Evolutionary conservation across 352 stramenopile genomes (phyloP), one percentile per base, ranked within the genome.

Genomic region (Phytopythium boreale): DNA sequence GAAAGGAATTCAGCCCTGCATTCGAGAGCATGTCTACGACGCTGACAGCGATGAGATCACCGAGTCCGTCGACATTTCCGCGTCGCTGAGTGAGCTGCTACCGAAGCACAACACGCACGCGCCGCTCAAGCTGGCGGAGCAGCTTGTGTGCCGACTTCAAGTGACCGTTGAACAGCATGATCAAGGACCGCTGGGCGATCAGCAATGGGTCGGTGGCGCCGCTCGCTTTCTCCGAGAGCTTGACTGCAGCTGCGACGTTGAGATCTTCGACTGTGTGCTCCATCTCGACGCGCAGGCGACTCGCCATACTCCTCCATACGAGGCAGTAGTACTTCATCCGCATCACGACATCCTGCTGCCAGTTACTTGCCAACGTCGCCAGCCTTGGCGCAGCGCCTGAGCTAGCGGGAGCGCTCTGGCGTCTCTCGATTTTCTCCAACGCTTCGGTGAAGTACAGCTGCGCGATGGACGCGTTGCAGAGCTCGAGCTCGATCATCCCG

Each of bases 121-220:
- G 20, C 0, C 47, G 73, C 24, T 71, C 71, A 4, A 85, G 66
- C 56, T 80, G 72, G 1, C 68, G 74, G 14, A 85, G 43, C 11
- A 82, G 63, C 51, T 87, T 87, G 62, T 81, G 69, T 2, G 80
- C 76, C 5, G 76, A 72, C 37, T 82, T 79, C 5, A 87, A 64
- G 26, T 86, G 76, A 0, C 80, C 76, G 46, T 88, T 83, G 11
- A 87, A 53, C 22, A 89, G 50, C 79, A 88, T 75, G 44, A 86
- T 80, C 20, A 86, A 27, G 0, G 76, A 75, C 22, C 76, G 58
- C 53, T 89, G 80, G 5, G 71, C 57, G 11, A 87, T 65, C 8
- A 88, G 63, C 9, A 86, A 44, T 2, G 72, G 68, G 9, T 82
- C 70, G 15, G 75, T 64, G 12, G 34, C 56, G 7, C 67, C 62